Percentiles rank a stretch among this genome's conserved stretches.
These are phyloP conservation scores for Eucalyptus virginea DNA, from an alignment of 345 rosid genomes.

Conservation along the genomic window DNA sequence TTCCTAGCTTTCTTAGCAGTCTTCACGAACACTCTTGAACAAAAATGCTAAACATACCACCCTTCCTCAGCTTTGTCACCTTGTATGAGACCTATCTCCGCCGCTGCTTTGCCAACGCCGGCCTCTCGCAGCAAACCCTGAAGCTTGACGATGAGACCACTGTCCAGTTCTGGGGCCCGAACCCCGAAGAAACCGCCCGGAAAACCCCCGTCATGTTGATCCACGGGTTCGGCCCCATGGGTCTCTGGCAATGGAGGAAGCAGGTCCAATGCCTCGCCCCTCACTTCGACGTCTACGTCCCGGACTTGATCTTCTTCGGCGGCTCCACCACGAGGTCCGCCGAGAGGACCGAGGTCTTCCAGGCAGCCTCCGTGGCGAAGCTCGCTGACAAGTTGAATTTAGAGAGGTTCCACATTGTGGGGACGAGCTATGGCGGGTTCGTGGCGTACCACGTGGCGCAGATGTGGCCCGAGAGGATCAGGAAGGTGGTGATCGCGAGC, in stretches of 20 bases:
- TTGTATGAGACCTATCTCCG: constrained; percentile 60
- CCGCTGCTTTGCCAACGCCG: constrained; percentile 51
- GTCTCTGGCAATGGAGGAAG: constrained; percentile 76
- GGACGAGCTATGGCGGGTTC: constrained; percentile 93
- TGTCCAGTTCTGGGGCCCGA: constrained; percentile 71
- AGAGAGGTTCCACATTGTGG: constrained; percentile 35
- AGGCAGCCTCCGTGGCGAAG: constrained; percentile 48
- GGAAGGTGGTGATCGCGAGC: constrained; percentile 80
- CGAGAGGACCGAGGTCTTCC: constrained; percentile 65
- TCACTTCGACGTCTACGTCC: constrained; percentile 43
- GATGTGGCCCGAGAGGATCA: constrained; percentile 60
- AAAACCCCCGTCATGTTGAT: constrained; percentile 50
- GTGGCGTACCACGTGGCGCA: constrained; percentile 77
- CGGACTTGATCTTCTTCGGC: constrained; percentile 76
- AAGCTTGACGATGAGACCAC: constrained; percentile 39
- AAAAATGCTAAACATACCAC: neutral
- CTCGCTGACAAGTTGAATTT: constrained; percentile 38
- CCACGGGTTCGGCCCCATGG: constrained; percentile 82
- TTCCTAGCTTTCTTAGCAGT: neutral
- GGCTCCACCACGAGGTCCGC: constrained; percentile 41
- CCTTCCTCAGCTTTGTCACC: constrained; percentile 49
- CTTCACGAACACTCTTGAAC: neutral
- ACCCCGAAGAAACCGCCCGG: neutral
- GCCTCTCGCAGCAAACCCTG: constrained; percentile 36
- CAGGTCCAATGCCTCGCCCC: constrained; percentile 60